Evolutionary conservation across 495 filamentous ascomycete species (phyloP).

Genomic region (Diplogelasinospora grovesii): DNA sequence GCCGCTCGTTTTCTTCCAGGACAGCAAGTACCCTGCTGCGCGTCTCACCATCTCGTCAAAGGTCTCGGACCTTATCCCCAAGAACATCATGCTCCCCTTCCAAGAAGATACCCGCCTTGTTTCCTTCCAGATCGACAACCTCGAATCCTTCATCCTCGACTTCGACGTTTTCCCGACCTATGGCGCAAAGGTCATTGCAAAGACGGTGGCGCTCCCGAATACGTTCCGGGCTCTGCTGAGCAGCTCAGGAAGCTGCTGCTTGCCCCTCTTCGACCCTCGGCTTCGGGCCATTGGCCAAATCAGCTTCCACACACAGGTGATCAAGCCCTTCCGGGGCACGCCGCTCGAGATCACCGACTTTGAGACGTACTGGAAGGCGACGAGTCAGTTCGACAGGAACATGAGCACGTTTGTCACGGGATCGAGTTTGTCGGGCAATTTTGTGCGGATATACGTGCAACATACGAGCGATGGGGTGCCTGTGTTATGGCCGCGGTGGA

Average conservation of each 20-base stretch:
- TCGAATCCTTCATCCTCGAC: constrained; percentile 88
- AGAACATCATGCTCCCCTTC: constrained; percentile 89
- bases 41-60: constrained; percentile 95
- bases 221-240: constrained; percentile 68
- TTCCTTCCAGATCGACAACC: constrained; percentile 91
- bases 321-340: constrained; percentile 91
- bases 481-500: constrained; percentile 78
- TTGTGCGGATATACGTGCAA: constrained; percentile 85
- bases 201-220: constrained; percentile 81
- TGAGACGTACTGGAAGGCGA: constrained; percentile 98
- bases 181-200: constrained; percentile 92
- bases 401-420: constrained; percentile 79
- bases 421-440: constrained; percentile 89
- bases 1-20: constrained; percentile 84
- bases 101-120: constrained; percentile 89
- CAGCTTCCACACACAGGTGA: constrained; percentile 87
- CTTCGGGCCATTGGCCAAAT: constrained; percentile 92
- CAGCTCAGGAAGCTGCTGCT: constrained; percentile 72
- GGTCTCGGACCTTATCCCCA: constrained; percentile 87
- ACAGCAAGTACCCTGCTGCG: constrained; percentile 90
- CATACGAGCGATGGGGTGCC: constrained; percentile 81
- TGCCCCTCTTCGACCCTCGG: constrained; percentile 88
- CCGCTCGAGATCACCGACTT: constrained; percentile 95
- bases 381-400: constrained; percentile 70
- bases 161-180: constrained; percentile 98